Conservation (phyloP, 2,329 filamentous ascomycete species). For the Ceratocystis alfenasii region DNA sequence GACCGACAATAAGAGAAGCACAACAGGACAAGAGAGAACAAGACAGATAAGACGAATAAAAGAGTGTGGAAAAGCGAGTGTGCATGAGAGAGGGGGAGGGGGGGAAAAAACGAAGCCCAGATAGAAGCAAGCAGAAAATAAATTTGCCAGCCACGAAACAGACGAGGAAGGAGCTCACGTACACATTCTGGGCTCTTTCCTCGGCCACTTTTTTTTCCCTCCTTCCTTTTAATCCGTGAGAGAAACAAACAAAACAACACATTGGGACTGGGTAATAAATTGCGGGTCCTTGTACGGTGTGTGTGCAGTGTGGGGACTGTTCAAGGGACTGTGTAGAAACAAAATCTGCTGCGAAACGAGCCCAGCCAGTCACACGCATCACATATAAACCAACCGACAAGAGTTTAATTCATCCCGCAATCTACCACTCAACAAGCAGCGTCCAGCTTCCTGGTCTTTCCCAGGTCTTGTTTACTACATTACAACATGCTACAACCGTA, state of each 20-base stretch:
- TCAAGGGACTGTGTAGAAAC: no score
- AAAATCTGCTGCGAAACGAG: no score
- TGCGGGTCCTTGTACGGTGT: not conserved
- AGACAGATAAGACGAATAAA: not conserved
- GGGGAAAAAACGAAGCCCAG: not conserved
- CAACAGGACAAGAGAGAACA: not conserved
- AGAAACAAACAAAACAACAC: conserved; percentile 2
- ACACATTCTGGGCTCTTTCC: not conserved
- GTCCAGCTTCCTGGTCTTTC: no score
- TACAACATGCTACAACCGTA: no score
- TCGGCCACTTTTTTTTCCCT: not conserved
- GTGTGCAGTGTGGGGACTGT: not conserved
- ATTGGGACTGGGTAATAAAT: not conserved
- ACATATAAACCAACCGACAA: no score
- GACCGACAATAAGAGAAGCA: no score
- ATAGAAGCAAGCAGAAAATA: not conserved
- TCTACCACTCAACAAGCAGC: no score
- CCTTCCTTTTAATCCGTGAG: not conserved
- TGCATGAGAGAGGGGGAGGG: not conserved
- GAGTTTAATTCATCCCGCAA: no score
- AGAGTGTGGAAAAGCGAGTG: no score
- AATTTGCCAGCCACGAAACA: not conserved
- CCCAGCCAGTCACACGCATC: no score
- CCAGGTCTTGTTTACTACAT: no score
- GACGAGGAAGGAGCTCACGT: not conserved